Percentiles rank a stretch among this genome's conserved stretches.
Conservation (phyloP, 768 basidiomycete genomes). For the Amanita thiersii region DNA sequence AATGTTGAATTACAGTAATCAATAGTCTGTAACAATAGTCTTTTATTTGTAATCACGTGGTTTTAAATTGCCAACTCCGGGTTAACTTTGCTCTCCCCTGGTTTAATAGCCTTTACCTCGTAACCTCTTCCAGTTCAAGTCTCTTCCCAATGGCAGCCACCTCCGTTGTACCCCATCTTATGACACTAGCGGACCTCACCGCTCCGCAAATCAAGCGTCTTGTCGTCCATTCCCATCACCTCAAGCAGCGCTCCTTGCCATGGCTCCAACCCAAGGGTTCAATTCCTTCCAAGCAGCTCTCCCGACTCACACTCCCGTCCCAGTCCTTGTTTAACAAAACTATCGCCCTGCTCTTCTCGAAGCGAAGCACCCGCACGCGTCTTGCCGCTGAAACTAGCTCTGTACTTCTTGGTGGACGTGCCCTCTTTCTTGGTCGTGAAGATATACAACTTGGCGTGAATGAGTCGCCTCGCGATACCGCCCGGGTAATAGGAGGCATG, state of each 20-base stretch:
- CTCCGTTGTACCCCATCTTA: constrained; percentile 58
- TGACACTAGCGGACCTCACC: constrained; percentile 85
- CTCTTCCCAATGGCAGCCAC: not conserved
- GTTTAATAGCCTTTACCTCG: constrained; percentile 1
- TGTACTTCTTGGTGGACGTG: constrained; percentile 72
- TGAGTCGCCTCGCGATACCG: constrained; percentile 78
- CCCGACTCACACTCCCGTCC: constrained; percentile 48
- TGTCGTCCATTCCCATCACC: constrained; percentile 51
- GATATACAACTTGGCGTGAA: constrained; percentile 98
- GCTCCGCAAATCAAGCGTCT: constrained; percentile 64
- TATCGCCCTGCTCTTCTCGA: constrained; percentile 85
- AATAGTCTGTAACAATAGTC: too few relatives aligned
- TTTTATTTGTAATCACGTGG: too few relatives aligned
- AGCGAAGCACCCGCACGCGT: constrained; percentile 89
- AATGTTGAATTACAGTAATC: too few relatives aligned
- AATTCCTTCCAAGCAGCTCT: constrained; percentile 22
- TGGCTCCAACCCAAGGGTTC: constrained; percentile 55
- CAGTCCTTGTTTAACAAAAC: constrained; percentile 78
- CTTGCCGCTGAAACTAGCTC: constrained; percentile 82
- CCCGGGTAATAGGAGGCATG: constrained; percentile 89
- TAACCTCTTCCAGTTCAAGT: too few relatives aligned
- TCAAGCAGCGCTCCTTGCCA: constrained; percentile 57
- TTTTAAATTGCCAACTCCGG: too few relatives aligned
- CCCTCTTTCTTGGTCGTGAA: constrained; percentile 81
- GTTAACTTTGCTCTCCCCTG: too few relatives aligned